phyloP scores from a whole-genome alignment of 2,329 filamentous ascomycete genomes.

The Ophiostoma quercus region DNA sequence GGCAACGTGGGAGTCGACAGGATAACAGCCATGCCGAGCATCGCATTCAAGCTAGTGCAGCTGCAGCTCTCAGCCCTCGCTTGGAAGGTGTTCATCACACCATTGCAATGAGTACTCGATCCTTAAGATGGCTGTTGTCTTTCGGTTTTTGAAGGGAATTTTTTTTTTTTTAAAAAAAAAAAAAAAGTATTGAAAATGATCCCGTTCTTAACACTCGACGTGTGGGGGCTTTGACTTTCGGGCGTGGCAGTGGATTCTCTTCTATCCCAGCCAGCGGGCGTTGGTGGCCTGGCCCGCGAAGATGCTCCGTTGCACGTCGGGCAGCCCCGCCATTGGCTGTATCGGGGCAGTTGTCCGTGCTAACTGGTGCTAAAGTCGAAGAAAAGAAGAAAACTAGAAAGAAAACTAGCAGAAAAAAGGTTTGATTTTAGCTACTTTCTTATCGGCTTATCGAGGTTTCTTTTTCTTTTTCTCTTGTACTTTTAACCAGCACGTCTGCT shows the following conservation, averaged over 20 bases:
- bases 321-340: slow-evolving; percentile 14
- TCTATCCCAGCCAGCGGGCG: not conserved
- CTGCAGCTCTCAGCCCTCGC: slow-evolving; percentile 5
- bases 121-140: not conserved
- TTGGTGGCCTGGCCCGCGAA: slow-evolving; percentile 12
- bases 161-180: too few relatives aligned
- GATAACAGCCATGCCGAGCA: not conserved
- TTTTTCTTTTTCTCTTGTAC: slow-evolving; percentile 1
- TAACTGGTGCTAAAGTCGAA: not conserved
- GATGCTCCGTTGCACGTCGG: not conserved
- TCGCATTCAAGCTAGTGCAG: not conserved
- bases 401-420: not conserved
- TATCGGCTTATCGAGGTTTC: slow-evolving; percentile 11
- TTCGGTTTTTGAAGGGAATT: not conserved
- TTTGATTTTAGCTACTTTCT: slow-evolving; percentile 9
- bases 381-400: not conserved
- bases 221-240: not conserved
- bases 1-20: not conserved
- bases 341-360: slow-evolving; percentile 5
- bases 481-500: not conserved
- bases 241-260: not conserved
- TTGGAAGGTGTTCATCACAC: not conserved
- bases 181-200: not conserved
- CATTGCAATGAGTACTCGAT: not conserved
- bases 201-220: not conserved